A percentile compares a stretch with the other conserved stretches of the same genome.
phyloP scores from a whole-genome alignment of 306 rosid species.

The Rosa lucieae region DNA sequence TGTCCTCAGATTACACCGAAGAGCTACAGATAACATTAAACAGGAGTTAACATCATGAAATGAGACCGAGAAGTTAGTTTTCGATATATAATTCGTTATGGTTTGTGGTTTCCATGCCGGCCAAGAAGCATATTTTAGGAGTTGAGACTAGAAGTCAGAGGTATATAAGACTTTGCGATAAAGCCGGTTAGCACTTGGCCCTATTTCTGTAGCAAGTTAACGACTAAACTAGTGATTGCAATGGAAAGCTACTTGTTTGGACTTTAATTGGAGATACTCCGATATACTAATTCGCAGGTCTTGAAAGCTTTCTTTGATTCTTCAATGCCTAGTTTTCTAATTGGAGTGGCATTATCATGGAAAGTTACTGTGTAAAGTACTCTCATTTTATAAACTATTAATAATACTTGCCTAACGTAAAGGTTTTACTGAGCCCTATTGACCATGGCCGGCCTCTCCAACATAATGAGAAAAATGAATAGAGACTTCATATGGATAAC shows the following conservation, averaged over 20 bases:
- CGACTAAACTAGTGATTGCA: neutral
- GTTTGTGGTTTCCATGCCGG: neutral
- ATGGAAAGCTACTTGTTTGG: neutral
- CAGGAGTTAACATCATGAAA: neutral
- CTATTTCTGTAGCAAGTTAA: neutral
- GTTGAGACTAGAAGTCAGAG: neutral
- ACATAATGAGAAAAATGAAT: no score
- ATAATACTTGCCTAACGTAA: no score
- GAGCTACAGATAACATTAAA: neutral
- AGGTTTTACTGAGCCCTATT: neutral
- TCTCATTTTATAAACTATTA: no score
- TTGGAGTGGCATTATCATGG: neutral
- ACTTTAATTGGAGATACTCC: neutral
- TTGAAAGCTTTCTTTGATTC: neutral
- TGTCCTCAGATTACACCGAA: constrained; percentile 5
- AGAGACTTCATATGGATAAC: no score
- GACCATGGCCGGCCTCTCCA: neutral
- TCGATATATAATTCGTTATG: neutral
- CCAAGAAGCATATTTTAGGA: neutral
- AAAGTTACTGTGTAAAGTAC: neutral
- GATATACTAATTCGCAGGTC: neutral
- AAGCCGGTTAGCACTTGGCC: neutral
- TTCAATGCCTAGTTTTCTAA: neutral
- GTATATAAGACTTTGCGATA: neutral
- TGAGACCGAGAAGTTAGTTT: neutral